Percentiles rank a stretch among this genome's conserved stretches.
phyloP scores from a whole-genome alignment of 352 stramenopile species.

The Pythium chondricola region DNA sequence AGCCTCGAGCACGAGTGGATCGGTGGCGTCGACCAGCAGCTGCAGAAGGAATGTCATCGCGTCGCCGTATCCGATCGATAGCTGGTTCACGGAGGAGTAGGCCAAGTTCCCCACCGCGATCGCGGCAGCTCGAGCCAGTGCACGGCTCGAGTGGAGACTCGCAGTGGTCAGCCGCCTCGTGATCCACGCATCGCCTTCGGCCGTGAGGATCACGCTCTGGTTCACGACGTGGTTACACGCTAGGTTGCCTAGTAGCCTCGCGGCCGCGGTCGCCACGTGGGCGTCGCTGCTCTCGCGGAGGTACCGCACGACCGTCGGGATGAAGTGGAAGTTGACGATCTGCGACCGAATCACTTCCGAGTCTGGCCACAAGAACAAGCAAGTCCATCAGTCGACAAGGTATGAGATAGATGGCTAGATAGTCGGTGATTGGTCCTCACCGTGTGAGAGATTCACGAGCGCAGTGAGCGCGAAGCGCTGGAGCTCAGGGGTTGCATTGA shows the following conservation, averaged over 20 bases:
- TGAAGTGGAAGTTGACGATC: slow-evolving; percentile 49
- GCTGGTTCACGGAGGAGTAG: slow-evolving; percentile 61
- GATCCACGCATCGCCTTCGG: slow-evolving; percentile 45
- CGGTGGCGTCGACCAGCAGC: slow-evolving; percentile 45
- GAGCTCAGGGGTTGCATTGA: slow-evolving; percentile 30
- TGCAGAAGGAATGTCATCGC: slow-evolving; percentile 56
- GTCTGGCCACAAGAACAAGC: slow-evolving; percentile 22
- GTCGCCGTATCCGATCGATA: slow-evolving; percentile 70
- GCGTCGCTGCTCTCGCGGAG: slow-evolving; percentile 32
- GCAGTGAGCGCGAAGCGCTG: slow-evolving; percentile 44
- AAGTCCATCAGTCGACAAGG: background rate
- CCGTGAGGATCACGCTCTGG: slow-evolving; percentile 56
- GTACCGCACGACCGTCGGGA: slow-evolving; percentile 43
- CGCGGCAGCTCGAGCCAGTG: slow-evolving; percentile 40
- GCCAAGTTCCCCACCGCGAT: slow-evolving; percentile 59
- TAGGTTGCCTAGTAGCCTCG: slow-evolving; percentile 63
- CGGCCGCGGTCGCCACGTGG: slow-evolving; percentile 39
- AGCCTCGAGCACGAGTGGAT: slow-evolving; percentile 37
- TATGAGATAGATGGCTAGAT: background rate
- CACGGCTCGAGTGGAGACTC: slow-evolving; percentile 24
- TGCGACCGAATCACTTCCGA: slow-evolving; percentile 70
- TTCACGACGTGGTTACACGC: slow-evolving; percentile 66
- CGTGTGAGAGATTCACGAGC: slow-evolving; percentile 62
- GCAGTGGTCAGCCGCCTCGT: slow-evolving; percentile 20
- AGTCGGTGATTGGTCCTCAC: slow-evolving; percentile 18